These are phyloP conservation scores for Phaeotremella skinneri DNA, from an alignment of 768 basidiomycete species.

Conservation along the genomic window DNA sequence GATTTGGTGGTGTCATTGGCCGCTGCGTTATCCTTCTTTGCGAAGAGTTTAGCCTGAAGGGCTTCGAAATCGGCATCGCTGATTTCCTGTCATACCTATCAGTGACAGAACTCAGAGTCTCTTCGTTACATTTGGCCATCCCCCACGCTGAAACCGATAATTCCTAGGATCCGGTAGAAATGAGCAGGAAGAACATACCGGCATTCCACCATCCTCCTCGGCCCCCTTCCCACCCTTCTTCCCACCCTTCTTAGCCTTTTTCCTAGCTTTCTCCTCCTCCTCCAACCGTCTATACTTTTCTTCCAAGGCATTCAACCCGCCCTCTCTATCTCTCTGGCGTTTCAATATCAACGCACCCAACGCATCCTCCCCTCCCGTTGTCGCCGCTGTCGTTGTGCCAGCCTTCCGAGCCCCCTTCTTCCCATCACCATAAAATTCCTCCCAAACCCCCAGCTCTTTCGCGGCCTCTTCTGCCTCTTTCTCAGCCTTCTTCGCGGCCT, in stretches of 20 bases:
- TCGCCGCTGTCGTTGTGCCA: conserved; percentile 30
- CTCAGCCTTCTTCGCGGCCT: conserved; percentile 73
- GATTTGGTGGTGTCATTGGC: background rate
- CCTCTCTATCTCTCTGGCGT: conserved; percentile 62
- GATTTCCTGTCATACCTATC: conserved; percentile 22
- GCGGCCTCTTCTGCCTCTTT: conserved; percentile 76
- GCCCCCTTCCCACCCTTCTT: conserved; percentile 57
- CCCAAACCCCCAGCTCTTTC: conserved; percentile 87
- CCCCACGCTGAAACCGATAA: no score
- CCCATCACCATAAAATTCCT: conserved; percentile 62
- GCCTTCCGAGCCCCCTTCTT: conserved; percentile 74
- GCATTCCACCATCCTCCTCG: conserved; percentile 52
- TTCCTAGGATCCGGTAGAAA: no score
- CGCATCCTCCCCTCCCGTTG: conserved; percentile 44
- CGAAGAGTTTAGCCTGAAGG: conserved; percentile 40
- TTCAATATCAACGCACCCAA: conserved; percentile 79
- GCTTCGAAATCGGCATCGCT: conserved; percentile 43
- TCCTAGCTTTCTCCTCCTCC: conserved; percentile 44
- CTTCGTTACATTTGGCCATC: no score
- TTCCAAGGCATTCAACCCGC: conserved; percentile 62
- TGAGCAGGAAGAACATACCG: conserved; percentile 12
- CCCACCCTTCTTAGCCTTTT: conserved; percentile 48
- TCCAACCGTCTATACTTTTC: conserved; percentile 53
- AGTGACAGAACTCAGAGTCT: background rate
- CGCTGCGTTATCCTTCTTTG: conserved; percentile 16